Conservation (phyloP, 805 yeast genomes). For the Pichia rugopelliculosa region DNA sequence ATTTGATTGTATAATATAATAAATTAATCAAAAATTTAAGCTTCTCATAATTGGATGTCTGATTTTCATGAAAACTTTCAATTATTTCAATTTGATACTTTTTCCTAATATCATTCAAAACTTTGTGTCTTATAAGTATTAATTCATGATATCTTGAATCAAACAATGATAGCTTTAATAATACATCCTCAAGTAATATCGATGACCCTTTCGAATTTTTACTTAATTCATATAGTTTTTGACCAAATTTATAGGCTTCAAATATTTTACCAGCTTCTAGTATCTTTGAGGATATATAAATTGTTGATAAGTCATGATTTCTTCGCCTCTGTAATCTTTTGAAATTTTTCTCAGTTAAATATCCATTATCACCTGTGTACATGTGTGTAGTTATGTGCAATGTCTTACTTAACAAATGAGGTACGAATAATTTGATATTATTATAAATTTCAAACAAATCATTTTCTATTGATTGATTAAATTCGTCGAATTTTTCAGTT, state of each 20-base stretch:
- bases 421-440: slow-evolving; percentile 10
- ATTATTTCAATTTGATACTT: background rate
- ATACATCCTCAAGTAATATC: slow-evolving; percentile 11
- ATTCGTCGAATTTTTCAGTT: background rate
- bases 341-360: background rate
- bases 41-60: background rate
- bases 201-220: background rate
- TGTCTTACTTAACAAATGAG: slow-evolving; percentile 16
- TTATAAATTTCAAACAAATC: background rate
- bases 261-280: slow-evolving; percentile 10
- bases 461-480: background rate
- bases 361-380: background rate
- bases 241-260: background rate
- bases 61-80: background rate
- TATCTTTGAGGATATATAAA: slow-evolving; percentile 17
- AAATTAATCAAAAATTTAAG: background rate
- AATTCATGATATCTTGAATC: slow-evolving; percentile 23
- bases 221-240: background rate
- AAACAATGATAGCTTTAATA: slow-evolving; percentile 12
- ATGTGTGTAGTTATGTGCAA: slow-evolving; percentile 12
- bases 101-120: slow-evolving; percentile 2
- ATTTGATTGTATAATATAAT: background rate
- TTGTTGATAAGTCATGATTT: slow-evolving; percentile 8
- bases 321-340: slow-evolving; percentile 7
- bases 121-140: slow-evolving; percentile 5